Percentiles rank a stretch among this genome's conserved stretches.
Evolutionary conservation across 139 green algal genomes (phyloP).

Genomic region (Chloropicon primus): DNA sequence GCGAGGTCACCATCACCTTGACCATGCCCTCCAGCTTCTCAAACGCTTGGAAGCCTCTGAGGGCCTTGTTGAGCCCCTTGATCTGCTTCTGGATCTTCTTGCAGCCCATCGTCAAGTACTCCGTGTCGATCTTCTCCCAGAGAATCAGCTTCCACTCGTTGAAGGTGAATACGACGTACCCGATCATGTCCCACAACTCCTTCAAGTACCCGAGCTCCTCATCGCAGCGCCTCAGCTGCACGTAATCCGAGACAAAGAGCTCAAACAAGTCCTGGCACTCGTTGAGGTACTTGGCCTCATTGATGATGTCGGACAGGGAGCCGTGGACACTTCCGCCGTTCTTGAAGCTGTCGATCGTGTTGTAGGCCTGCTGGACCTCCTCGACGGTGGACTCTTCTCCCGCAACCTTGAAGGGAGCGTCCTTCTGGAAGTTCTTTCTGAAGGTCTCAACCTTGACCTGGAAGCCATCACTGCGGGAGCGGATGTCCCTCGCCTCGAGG

Average conservation of each 20-base stretch:
- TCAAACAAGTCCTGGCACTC: conserved; percentile 84
- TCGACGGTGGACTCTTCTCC: neutral
- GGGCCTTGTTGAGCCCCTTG: conserved; percentile 62
- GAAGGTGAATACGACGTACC: conserved; percentile 66
- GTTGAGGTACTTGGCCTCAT: conserved; percentile 58
- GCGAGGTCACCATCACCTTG: conserved; percentile 68
- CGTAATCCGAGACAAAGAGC: conserved; percentile 66
- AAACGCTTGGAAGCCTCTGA: conserved; percentile 65
- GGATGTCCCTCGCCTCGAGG: conserved; percentile 60
- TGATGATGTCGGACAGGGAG: conserved; percentile 43
- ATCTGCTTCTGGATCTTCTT: conserved; percentile 77
- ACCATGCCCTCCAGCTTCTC: conserved; percentile 63
- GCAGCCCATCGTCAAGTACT: conserved; percentile 66
- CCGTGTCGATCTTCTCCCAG: conserved; percentile 77
- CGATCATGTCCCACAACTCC: conserved; percentile 64
- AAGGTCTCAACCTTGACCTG: conserved; percentile 56
- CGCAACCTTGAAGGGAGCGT: conserved; percentile 46
- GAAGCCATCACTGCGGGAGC: conserved; percentile 64
- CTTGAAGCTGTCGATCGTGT: conserved; percentile 54
- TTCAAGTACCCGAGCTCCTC: conserved; percentile 79
- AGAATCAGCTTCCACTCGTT: conserved; percentile 62
- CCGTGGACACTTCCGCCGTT: conserved; percentile 40
- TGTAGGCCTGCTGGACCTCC: conserved; percentile 32
- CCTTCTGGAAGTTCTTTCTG: conserved; percentile 60
- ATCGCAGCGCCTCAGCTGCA: conserved; percentile 56